Evolutionary conservation across 192 early-diverging fungal genomes (phyloP).

Genomic region (Dissophora ornata): DNA sequence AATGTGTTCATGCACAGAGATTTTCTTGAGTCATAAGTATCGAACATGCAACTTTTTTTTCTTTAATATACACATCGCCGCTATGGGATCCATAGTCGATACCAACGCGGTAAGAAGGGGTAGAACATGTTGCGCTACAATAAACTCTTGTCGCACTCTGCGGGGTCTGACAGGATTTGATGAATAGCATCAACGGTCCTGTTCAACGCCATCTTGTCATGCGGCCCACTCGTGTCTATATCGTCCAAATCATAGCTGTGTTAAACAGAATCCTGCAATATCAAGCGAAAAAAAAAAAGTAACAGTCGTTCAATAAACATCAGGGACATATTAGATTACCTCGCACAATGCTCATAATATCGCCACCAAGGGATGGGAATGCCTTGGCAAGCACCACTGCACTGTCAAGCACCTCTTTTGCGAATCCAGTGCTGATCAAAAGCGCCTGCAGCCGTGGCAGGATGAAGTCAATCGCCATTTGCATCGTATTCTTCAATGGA

Average conservation of each 20-base stretch:
- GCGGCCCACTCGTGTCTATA: neutral
- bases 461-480: slow-evolving; percentile 33
- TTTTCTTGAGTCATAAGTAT: no score
- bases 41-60: no score
- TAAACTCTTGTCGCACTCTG: neutral
- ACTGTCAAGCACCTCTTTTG: slow-evolving; percentile 29
- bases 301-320: no score
- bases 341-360: slow-evolving; percentile 21
- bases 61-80: no score
- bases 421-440: slow-evolving; percentile 13
- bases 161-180: neutral
- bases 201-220: neutral
- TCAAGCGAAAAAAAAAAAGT: no score
- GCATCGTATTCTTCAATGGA: slow-evolving; percentile 26
- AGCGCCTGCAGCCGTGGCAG: slow-evolving; percentile 17
- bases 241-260: no score
- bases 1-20: no score
- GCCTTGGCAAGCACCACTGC: slow-evolving; percentile 29
- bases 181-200: neutral
- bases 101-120: no score
- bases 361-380: slow-evolving; percentile 16
- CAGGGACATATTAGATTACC: slow-evolving; percentile 31
- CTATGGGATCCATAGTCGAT: no score
- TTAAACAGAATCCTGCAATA: no score
- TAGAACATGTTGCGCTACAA: no score